Percentiles rank a stretch among this genome's conserved stretches.
Conservation (phyloP, 495 filamentous ascomycete species). For the Peziza echinospora region DNA sequence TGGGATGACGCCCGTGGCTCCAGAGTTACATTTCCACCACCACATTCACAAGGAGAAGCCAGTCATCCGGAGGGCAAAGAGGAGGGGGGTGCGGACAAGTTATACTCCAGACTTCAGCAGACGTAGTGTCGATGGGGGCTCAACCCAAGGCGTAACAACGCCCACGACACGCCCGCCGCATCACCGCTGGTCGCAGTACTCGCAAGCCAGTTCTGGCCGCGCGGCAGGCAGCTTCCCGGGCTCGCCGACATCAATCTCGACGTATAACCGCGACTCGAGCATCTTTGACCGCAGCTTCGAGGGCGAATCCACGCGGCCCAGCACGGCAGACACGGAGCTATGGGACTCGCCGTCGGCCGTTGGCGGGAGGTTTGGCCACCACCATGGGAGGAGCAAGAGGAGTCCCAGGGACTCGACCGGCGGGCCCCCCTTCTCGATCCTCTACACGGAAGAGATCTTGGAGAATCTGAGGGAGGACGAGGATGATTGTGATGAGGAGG, state of each 20-base stretch:
- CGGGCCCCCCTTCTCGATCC: background rate
- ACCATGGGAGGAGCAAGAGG: background rate
- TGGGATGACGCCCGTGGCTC: constrained; percentile 47
- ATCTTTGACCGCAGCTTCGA: background rate
- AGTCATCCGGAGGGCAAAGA: constrained; percentile 8
- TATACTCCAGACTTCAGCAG: constrained; percentile 26
- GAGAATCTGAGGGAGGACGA: background rate
- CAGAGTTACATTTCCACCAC: constrained; percentile 87
- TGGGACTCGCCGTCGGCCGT: background rate
- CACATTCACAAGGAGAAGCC: constrained; percentile 39
- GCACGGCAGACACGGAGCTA: background rate
- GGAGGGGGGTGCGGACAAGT: background rate
- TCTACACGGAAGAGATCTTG: background rate
- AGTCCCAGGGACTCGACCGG: background rate
- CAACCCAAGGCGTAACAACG: constrained; percentile 2
- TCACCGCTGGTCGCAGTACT: background rate
- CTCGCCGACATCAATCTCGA: background rate
- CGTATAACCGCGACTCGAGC: background rate
- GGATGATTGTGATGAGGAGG: background rate
- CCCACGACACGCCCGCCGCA: background rate
- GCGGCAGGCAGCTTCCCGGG: background rate
- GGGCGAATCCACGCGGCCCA: background rate
- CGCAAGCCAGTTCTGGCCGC: background rate
- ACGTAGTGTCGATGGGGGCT: constrained; percentile 49
- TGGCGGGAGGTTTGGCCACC: background rate